phyloP scores from a whole-genome alignment of 805 yeast species.

The Starmerella sp. region DNA sequence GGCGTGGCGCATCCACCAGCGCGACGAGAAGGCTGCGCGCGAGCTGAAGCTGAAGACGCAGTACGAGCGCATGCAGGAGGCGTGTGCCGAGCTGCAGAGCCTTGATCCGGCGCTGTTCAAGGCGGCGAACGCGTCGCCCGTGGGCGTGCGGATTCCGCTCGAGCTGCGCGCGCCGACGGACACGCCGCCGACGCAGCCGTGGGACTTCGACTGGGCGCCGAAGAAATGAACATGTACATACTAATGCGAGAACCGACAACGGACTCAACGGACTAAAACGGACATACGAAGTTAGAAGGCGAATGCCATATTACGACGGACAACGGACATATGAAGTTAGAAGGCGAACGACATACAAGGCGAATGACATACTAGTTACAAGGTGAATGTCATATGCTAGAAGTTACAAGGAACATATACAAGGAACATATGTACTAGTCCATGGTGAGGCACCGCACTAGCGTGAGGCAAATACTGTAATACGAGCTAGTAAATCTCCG shows the following conservation, averaged over 20 bases:
- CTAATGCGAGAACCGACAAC: not conserved
- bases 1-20: conserved; percentile 65
- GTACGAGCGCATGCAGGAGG: conserved; percentile 51
- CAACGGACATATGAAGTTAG: no score
- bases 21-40: conserved; percentile 38
- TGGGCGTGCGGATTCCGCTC: conserved; percentile 57
- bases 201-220: conserved; percentile 43
- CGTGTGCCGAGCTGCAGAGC: conserved; percentile 53
- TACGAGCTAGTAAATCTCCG: not conserved
- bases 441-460: no score
- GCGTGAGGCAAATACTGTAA: no score
- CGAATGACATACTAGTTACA: no score
- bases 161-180: conserved; percentile 85
- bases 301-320: no score
- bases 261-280: no score
- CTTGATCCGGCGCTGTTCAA: conserved; percentile 43
- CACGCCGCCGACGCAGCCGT: conserved; percentile 68
- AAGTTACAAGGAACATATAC: no score
- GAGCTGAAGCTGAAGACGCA: conserved; percentile 37
- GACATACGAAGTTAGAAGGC: no score
- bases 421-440: no score
- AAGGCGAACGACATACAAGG: no score
- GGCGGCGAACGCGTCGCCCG: conserved; percentile 48
- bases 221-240: conserved; percentile 3
- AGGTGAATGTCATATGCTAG: no score